phyloP scores from a whole-genome alignment of 768 basidiomycete species.

The Tricholoma sp. region DNA sequence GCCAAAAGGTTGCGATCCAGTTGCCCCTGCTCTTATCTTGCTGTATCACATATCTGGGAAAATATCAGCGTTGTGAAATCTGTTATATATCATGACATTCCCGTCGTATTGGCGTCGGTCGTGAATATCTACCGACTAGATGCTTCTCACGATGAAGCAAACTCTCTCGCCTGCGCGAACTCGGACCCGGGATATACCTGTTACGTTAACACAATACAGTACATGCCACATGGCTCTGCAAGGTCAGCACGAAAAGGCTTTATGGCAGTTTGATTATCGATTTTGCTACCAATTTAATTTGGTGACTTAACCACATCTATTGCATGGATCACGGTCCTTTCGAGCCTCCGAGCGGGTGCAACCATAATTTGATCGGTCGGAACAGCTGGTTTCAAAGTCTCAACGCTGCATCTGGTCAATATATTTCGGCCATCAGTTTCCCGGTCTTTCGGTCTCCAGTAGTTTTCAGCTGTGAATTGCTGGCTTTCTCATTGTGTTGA shows the following conservation, averaged over 20 bases:
- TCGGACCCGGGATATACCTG: too few species aligned
- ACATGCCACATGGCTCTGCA: too few species aligned
- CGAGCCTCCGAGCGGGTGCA: constrained; percentile 26
- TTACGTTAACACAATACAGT: too few species aligned
- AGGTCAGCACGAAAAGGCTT: neutral
- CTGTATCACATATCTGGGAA: too few species aligned
- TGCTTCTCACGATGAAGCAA: constrained; percentile 4
- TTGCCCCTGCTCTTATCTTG: neutral
- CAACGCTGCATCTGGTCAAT: neutral
- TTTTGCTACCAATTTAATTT: neutral
- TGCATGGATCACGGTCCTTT: constrained; percentile 25
- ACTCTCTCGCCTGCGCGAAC: too few species aligned
- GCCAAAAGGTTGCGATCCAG: neutral
- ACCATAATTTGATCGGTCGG: constrained; percentile 7
- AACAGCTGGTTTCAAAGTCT: neutral
- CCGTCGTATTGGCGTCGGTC: constrained; percentile 5
- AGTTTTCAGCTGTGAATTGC: too few species aligned
- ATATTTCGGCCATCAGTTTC: neutral
- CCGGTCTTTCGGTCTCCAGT: neutral
- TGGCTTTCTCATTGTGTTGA: too few species aligned
- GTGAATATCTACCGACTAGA: constrained; percentile 8
- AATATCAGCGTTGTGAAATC: too few species aligned
- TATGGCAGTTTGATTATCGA: neutral
- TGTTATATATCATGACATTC: neutral
- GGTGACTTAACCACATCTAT: constrained; percentile 18